Percentiles rank a stretch among this genome's conserved stretches.
Evolutionary conservation across 2,329 filamentous ascomycete genomes (phyloP).

Genomic region (Cyclaneusma minus): DNA sequence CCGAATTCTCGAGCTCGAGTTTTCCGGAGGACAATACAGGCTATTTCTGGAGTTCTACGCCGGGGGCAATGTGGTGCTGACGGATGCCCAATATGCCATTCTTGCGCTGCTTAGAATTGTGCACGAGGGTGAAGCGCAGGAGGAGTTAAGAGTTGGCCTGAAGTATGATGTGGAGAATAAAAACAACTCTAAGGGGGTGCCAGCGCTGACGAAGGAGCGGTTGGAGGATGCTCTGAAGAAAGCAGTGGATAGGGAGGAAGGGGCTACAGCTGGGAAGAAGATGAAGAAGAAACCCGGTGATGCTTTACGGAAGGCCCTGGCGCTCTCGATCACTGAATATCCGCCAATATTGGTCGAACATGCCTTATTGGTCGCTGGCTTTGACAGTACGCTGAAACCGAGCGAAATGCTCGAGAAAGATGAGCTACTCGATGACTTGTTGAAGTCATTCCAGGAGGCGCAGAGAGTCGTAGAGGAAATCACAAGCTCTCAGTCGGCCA

Average conservation of each 20-base stretch:
- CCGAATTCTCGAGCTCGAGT: slow-evolving; percentile 79
- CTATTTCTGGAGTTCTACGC: slow-evolving; percentile 94
- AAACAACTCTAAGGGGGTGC: slow-evolving; percentile 69
- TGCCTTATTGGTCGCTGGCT: slow-evolving; percentile 51
- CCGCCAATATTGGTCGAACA: slow-evolving; percentile 83
- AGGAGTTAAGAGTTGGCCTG: slow-evolving; percentile 62
- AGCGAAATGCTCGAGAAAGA: slow-evolving; percentile 56
- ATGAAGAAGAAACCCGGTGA: slow-evolving; percentile 61
- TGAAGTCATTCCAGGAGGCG: slow-evolving; percentile 55
- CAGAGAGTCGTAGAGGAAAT: slow-evolving; percentile 54
- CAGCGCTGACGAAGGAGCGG: slow-evolving; percentile 58
- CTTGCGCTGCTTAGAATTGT: slow-evolving; percentile 70
- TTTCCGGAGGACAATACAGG: slow-evolving; percentile 79
- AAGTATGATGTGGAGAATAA: slow-evolving; percentile 68
- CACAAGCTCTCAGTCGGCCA: slow-evolving; percentile 46
- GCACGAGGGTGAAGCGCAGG: slow-evolving; percentile 66
- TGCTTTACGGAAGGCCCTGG: slow-evolving; percentile 64
- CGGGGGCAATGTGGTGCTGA: slow-evolving; percentile 85
- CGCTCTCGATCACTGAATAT: slow-evolving; percentile 73
- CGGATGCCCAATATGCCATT: slow-evolving; percentile 71
- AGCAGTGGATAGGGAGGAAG: slow-evolving; percentile 40
- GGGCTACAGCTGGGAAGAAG: slow-evolving; percentile 40
- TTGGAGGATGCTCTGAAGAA: slow-evolving; percentile 53
- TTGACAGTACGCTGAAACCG: slow-evolving; percentile 53
- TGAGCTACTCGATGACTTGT: slow-evolving; percentile 45